Base-by-base conservation (phyloP, 1,139 yeast genomes). In the Lodderomyces parapsilosis region DNA sequence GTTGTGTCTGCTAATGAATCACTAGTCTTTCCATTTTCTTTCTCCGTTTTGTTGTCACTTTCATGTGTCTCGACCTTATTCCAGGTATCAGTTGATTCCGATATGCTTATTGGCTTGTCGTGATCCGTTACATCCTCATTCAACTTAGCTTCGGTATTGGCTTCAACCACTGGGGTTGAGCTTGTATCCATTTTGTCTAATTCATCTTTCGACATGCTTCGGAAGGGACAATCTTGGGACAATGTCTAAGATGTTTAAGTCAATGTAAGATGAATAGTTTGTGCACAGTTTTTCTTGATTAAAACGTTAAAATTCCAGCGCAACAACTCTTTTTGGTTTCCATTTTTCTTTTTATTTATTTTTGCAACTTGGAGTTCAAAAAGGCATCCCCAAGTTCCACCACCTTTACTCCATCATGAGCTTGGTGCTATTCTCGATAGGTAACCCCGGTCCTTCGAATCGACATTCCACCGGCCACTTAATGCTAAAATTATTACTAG, bases 391-490 rank as follows among this genome's bases (percentile, higher is more conserved):
- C n/a, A n/a, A n/a, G n/a, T n/a, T n/a, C n/a, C n/a, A n/a, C n/a
- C n/a, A n/a, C n/a, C 25, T 11, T 28, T 10, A 28, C 9, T 6
- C 5, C 15, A 30, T 4, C 11, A 30, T 30, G 33, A 30, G 33
- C 17, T 40, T 66, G 9, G 57, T 68, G 1, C 46, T 71, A 22
- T 65, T 69, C 45, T 70, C 76, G 5, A 59, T 72, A 23, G 77
- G 78, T 1, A 72, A 72, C 49, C 77, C 77, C 1, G 76, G 76
- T 0, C 62, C 66, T 1, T 51, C 60, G 14, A 64, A 56, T 22
- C 55, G 77, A 11, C 78, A 72, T 44, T 71, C 76, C 0, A 57
- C 62, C 2, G 77, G 77, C 6, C 76, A 72, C 47, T 51, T 56
- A 40, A 63, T 61, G 37, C 58, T 71, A n/a, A 59, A 60, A 37